phyloP scores from a whole-genome alignment of 306 rosid genomes.

The Boehmeria nivea region DNA sequence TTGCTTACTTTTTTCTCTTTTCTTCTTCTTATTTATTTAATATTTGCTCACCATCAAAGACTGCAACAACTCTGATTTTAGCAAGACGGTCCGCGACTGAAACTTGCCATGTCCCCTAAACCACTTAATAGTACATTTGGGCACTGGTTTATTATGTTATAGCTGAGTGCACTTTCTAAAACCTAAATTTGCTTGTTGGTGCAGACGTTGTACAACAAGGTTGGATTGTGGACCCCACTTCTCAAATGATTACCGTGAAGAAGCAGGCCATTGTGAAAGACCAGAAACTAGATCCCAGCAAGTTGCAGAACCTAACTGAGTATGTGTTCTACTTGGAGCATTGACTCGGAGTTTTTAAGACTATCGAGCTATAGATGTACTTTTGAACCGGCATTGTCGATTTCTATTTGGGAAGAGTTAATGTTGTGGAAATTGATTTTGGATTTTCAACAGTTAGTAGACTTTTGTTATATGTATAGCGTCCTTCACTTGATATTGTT shows the following conservation, averaged over 20 bases:
- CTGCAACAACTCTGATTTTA: no score
- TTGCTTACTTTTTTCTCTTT: no score
- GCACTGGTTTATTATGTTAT: not conserved
- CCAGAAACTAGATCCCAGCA: conserved; percentile 78
- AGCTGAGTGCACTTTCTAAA: no score
- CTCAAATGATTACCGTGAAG: conserved; percentile 77
- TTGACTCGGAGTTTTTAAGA: conserved; percentile 21
- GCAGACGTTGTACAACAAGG: conserved; percentile 64
- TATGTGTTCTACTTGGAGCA: conserved; percentile 90
- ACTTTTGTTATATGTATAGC: not conserved
- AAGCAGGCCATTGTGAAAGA: conserved; percentile 54
- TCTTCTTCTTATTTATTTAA: no score
- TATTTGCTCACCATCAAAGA: no score
- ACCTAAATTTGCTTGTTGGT: conserved; percentile 5
- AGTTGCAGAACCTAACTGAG: conserved; percentile 88
- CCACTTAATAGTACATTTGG: not conserved
- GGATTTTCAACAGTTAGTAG: not conserved
- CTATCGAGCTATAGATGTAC: conserved; percentile 9
- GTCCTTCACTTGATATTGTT: not conserved
- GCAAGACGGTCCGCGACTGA: no score
- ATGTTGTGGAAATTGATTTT: not conserved
- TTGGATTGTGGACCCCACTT: conserved; percentile 69
- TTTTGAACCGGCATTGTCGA: not conserved
- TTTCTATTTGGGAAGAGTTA: not conserved
- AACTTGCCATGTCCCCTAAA: not conserved